phyloP scores from a whole-genome alignment of 495 filamentous ascomycete species.

The Trichoderma parareesei region DNA sequence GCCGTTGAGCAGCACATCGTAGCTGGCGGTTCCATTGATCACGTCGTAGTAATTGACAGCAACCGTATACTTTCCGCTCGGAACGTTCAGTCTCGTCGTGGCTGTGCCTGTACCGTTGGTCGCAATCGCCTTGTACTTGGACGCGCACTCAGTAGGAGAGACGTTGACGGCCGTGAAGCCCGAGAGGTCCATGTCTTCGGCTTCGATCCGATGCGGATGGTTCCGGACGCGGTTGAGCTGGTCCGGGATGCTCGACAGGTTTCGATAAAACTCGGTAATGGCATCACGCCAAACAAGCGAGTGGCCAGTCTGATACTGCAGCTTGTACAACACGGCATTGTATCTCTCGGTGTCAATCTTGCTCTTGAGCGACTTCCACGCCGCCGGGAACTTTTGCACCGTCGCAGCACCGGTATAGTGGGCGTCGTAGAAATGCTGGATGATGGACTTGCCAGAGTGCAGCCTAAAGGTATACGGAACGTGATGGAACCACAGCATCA shows the following conservation, averaged over 20 bases:
- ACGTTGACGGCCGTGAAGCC: constrained; percentile 41
- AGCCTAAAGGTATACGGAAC: constrained; percentile 59
- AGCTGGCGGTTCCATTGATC: constrained; percentile 45
- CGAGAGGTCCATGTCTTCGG: constrained; percentile 48
- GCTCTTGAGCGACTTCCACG: constrained; percentile 47
- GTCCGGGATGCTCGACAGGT: constrained; percentile 52
- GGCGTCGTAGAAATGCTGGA: constrained; percentile 70
- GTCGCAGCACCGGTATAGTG: constrained; percentile 55
- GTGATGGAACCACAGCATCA: constrained; percentile 71
- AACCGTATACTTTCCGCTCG: constrained; percentile 50
- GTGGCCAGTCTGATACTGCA: constrained; percentile 61
- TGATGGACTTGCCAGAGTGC: constrained; percentile 58
- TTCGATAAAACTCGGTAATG: constrained; percentile 52
- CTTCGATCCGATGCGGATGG: constrained; percentile 53
- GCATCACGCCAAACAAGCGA: constrained; percentile 62
- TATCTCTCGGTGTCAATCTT: constrained; percentile 55
- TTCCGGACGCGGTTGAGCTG: constrained; percentile 42
- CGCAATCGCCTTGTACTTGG: constrained; percentile 34
- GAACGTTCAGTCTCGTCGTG: constrained; percentile 33
- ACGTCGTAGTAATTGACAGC: constrained; percentile 62
- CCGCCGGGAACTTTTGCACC: constrained; percentile 47
- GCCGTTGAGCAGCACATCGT: constrained; percentile 45
- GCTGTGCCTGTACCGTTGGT: constrained; percentile 43
- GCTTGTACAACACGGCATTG: constrained; percentile 46
- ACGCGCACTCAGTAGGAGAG: constrained; percentile 45